phyloP scores from a whole-genome alignment of 352 stramenopile species.

The Pythium grandisporangium region DNA sequence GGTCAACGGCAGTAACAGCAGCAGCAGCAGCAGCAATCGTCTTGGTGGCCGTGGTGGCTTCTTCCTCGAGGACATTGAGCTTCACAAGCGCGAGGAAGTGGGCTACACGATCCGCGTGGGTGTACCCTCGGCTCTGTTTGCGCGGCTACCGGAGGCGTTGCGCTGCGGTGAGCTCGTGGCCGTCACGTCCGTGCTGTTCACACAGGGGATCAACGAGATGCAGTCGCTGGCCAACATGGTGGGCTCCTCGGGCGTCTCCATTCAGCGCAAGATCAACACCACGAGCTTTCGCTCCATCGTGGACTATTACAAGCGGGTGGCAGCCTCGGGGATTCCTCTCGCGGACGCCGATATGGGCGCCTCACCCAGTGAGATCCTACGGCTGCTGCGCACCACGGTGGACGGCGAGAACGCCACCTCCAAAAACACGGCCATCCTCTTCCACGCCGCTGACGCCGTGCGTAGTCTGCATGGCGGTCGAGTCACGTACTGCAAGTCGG shows the following conservation, averaged over 20 bases:
- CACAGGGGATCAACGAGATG: slow-evolving; percentile 92
- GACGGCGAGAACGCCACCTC: slow-evolving; percentile 64
- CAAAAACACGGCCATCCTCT: slow-evolving; percentile 85
- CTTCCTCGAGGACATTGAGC: slow-evolving; percentile 43
- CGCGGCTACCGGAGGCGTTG: slow-evolving; percentile 36
- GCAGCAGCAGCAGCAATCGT: too few relatives aligned
- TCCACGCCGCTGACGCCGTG: slow-evolving; percentile 76
- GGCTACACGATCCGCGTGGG: slow-evolving; percentile 66
- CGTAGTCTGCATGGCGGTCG: slow-evolving; percentile 88
- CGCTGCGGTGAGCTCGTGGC: slow-evolving; percentile 45
- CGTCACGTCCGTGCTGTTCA: slow-evolving; percentile 78
- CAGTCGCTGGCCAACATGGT: slow-evolving; percentile 89
- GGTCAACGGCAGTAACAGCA: not conserved
- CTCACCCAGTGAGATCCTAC: slow-evolving; percentile 57
- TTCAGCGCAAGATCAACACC: slow-evolving; percentile 81
- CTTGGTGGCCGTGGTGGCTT: too few relatives aligned
- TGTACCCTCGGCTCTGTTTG: slow-evolving; percentile 30
- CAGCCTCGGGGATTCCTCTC: slow-evolving; percentile 21
- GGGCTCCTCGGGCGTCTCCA: slow-evolving; percentile 64
- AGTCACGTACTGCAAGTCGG: slow-evolving; percentile 97
- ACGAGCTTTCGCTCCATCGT: slow-evolving; percentile 59
- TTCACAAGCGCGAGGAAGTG: slow-evolving; percentile 48
- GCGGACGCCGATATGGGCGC: slow-evolving; percentile 44
- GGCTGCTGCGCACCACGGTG: slow-evolving; percentile 51
- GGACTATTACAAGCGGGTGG: slow-evolving; percentile 71